phyloP scores from a whole-genome alignment of 371 early-diverging fungal genomes.

The Rhizopus arrhizus region DNA sequence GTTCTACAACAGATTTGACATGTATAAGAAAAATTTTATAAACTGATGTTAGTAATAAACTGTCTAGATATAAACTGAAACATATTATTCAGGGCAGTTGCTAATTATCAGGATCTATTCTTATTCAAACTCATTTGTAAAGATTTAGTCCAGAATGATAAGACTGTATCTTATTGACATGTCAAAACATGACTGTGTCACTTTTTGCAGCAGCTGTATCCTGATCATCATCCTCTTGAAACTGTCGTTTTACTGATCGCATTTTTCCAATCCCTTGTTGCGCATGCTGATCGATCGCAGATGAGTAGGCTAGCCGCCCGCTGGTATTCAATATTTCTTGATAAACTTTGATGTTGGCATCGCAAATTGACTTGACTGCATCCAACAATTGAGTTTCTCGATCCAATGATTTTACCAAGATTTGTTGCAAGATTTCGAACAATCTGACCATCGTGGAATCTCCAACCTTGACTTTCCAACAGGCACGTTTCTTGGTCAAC shows the following conservation, averaged over 20 bases:
- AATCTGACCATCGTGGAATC: slow-evolving; percentile 15
- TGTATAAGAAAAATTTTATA: too few species aligned
- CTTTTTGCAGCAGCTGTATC: slow-evolving; percentile 17
- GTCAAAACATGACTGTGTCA: too few species aligned
- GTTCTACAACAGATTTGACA: too few species aligned
- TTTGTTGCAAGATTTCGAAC: slow-evolving; percentile 18
- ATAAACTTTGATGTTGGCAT: slow-evolving; percentile 21
- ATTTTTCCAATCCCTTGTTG: slow-evolving; percentile 18
- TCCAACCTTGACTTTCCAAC: slow-evolving; percentile 19
- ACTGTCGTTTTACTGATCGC: slow-evolving; percentile 22
- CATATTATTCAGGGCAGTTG: too few species aligned
- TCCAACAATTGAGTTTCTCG: slow-evolving; percentile 17
- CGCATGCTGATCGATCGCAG: slow-evolving; percentile 20
- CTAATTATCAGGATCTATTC: too few species aligned
- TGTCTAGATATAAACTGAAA: too few species aligned
- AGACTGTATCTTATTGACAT: too few species aligned
- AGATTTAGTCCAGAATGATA: too few species aligned
- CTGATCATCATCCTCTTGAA: slow-evolving; percentile 21
- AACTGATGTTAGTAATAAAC: too few species aligned
- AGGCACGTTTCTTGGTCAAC: slow-evolving; percentile 21
- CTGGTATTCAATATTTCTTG: slow-evolving; percentile 21
- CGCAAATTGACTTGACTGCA: slow-evolving; percentile 15
- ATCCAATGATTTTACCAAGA: slow-evolving; percentile 17
- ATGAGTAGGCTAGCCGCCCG: slow-evolving; percentile 18
- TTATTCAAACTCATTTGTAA: too few species aligned